Percentiles rank a stretch among this genome's conserved stretches.
These are phyloP conservation scores for Stagonosporopsis cucurbitacearum DNA, from an alignment of 2,329 filamentous ascomycete species.

Conservation along the genomic window DNA sequence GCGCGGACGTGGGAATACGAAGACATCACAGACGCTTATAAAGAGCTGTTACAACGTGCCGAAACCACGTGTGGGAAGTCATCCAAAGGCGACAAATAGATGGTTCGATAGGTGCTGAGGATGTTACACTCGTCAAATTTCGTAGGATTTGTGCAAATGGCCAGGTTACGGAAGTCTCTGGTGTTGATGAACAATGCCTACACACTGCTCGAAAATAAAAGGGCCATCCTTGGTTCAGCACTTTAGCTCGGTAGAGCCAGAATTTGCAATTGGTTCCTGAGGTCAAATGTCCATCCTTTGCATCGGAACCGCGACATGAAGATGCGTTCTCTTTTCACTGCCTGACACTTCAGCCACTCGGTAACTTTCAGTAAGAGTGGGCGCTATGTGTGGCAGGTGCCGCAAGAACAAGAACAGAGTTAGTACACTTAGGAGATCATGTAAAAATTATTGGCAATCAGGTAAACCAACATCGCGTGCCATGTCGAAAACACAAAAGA, in stretches of 20 bases:
- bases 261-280: neutral
- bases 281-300: neutral
- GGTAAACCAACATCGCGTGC: too few species aligned
- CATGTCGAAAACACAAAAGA: too few species aligned
- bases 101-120: neutral
- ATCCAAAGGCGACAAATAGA: neutral
- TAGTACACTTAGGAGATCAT: too few species aligned
- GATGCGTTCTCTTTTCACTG: neutral
- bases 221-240: neutral
- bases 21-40: neutral
- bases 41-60: neutral
- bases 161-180: too few species aligned
- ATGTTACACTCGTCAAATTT: too few species aligned
- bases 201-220: neutral
- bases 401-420: conserved; percentile 21
- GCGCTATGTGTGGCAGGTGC: conserved; percentile 21
- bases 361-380: conserved; percentile 16
- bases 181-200: too few species aligned
- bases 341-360: conserved; percentile 1
- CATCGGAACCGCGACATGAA: neutral
- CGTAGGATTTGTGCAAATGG: too few species aligned
- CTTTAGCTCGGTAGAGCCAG: neutral
- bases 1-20: neutral
- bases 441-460: too few species aligned
- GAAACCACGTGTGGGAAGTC: neutral